phyloP scores from a whole-genome alignment of 192 early-diverging fungal species.

The Haplosporangium gracile region DNA sequence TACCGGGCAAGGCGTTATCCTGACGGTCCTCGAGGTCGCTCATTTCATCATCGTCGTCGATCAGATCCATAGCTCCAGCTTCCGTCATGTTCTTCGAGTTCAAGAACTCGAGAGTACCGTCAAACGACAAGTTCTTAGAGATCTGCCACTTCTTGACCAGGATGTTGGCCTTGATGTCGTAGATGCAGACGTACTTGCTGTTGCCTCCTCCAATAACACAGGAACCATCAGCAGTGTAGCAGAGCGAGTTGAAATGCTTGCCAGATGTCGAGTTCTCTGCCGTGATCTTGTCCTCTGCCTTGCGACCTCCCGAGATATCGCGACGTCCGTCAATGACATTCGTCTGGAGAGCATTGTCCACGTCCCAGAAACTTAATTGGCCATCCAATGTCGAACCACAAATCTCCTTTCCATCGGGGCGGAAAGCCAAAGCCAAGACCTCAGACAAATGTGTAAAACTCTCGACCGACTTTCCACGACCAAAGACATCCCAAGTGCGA shows the following conservation, averaged over 20 bases:
- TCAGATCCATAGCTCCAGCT: slow-evolving; percentile 86
- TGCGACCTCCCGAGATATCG: slow-evolving; percentile 93
- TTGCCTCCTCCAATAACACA: slow-evolving; percentile 95
- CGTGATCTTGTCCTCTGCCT: slow-evolving; percentile 79
- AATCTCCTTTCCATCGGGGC: slow-evolving; percentile 92
- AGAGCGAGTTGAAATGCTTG: slow-evolving; percentile 93
- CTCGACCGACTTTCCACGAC: slow-evolving; percentile 83
- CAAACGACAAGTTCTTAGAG: slow-evolving; percentile 92
- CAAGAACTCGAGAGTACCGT: slow-evolving; percentile 91
- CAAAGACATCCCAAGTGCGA: slow-evolving; percentile 95
- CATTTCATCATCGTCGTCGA: slow-evolving; percentile 87
- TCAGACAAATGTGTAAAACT: slow-evolving; percentile 84
- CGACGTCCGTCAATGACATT: slow-evolving; percentile 91
- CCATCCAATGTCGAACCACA: slow-evolving; percentile 93
- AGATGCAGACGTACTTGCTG: slow-evolving; percentile 96
- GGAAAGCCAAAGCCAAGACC: slow-evolving; percentile 88
- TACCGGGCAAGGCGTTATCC: slow-evolving; percentile 91
- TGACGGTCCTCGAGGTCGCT: slow-evolving; percentile 88
- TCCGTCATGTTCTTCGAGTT: slow-evolving; percentile 96
- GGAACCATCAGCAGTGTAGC: slow-evolving; percentile 95
- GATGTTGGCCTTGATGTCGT: slow-evolving; percentile 80
- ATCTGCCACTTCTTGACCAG: slow-evolving; percentile 94
- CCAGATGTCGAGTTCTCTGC: slow-evolving; percentile 86
- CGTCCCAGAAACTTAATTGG: slow-evolving; percentile 94
- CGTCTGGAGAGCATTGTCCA: slow-evolving; percentile 77